Evolutionary conservation across 2,329 filamentous ascomycete genomes (phyloP), one percentile per base, ranked within the genome.

Genomic region (Epichloe typhina): DNA sequence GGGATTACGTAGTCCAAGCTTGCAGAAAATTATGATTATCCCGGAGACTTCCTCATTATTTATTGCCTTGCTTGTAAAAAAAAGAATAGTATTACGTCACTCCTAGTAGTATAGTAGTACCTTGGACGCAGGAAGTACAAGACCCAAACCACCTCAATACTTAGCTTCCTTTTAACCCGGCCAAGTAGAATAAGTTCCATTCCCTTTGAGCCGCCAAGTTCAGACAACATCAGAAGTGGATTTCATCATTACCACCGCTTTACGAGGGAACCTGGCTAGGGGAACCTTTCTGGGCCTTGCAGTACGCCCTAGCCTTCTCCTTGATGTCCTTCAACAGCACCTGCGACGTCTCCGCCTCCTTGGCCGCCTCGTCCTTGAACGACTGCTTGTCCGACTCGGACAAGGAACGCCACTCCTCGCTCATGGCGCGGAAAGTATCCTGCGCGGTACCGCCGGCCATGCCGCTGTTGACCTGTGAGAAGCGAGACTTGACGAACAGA

Each of bases 381-480:
- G 62, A 57, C 61, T 70, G 53, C 60, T 72, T 74, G 56, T 76
- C 69, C 0, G 64, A 55, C 1, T 59, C 59, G 40, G 65, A 59
- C 49, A 79, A 49, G 1, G 45, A 47, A 54, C 67, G 73, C 76
- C 75, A 80, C 52, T 71, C 64, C 2, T 53, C 17, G 35, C 50
- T 50, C 13, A 73, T 50, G 4, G 36, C 45, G 53, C 56, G 58
- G 51, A 64, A 39, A 1, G 36, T 50, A 0, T 65, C 64, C 4
- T 12, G 1, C 9, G 62, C 1, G 5, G 40, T 37, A 4, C 19
- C 4, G 23, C 51, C 52, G 3, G 33, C 41, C 0, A 63, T 58
- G 40, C 64, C 65, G 33, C 61, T 58, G 7, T 57, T 47, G 33
- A 17, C 21, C 13, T 46, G 56, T 5, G 50, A 11, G 61, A 64